Conservation (phyloP, 139 green algal species). For the Haematococcus sp. region DNA sequence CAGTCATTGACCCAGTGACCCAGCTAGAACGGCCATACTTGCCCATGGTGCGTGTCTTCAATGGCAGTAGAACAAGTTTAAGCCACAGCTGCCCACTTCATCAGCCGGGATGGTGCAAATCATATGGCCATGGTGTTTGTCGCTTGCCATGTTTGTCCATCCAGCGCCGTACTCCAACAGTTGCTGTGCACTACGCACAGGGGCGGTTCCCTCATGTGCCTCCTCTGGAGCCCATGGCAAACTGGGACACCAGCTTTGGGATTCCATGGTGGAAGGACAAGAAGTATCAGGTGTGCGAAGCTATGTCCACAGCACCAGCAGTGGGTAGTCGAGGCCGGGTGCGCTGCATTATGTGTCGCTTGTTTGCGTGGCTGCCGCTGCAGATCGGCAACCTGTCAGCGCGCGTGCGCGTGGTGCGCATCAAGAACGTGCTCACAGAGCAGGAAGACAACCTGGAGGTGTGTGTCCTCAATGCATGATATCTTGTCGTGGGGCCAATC, state of each 20-base stretch:
- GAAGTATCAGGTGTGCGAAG: conserved; percentile 37
- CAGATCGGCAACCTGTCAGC: conserved; percentile 55
- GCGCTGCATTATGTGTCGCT: background rate
- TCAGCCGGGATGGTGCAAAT: too few relatives aligned
- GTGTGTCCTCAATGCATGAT: conserved; percentile 1
- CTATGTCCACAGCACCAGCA: too few relatives aligned
- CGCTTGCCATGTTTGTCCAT: too few relatives aligned
- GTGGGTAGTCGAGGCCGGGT: too few relatives aligned
- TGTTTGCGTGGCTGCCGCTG: background rate
- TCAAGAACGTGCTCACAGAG: conserved; percentile 82
- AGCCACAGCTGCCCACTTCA: too few relatives aligned
- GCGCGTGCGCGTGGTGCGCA: conserved; percentile 54
- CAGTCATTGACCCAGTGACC: conserved; percentile 49
- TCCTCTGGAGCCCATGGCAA: conserved; percentile 47
- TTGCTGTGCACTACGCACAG: conserved; percentile 17
- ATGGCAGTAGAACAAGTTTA: too few relatives aligned
- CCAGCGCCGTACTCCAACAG: too few relatives aligned
- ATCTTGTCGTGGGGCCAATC: too few relatives aligned
- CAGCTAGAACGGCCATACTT: conserved; percentile 46
- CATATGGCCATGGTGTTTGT: too few relatives aligned
- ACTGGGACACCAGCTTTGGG: conserved; percentile 57
- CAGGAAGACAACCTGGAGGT: conserved; percentile 75
- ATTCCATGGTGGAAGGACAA: conserved; percentile 69
- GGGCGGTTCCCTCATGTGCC: conserved; percentile 69
- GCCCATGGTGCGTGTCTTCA: conserved; percentile 28